Evolutionary conservation across 768 basidiomycete species (phyloP).

Genomic region (Rhizopogon vulgaris): DNA sequence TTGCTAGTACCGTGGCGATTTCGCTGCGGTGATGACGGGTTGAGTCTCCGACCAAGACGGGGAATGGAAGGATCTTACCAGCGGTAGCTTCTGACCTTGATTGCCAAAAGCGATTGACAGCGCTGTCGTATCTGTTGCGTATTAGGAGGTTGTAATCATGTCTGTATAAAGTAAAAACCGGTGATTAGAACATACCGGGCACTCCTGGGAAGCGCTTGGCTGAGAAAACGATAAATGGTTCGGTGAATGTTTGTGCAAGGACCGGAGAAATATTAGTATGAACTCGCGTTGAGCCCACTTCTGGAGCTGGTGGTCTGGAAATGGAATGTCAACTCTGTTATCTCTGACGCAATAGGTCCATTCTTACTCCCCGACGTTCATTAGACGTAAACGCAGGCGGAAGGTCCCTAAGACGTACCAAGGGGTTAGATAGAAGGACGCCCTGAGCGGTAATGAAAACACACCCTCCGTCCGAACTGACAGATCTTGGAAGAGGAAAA

Average conservation of each 20-base stretch:
- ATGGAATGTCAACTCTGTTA: slow-evolving; percentile 14
- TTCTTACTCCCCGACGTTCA: slow-evolving; percentile 89
- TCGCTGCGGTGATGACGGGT: slow-evolving; percentile 41
- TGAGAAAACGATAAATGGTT: slow-evolving; percentile 81
- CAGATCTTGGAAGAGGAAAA: slow-evolving; percentile 93
- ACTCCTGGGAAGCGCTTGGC: slow-evolving; percentile 96
- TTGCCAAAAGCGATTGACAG: slow-evolving; percentile 85
- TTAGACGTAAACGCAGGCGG: slow-evolving; percentile 78
- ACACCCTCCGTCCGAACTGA: slow-evolving; percentile 90
- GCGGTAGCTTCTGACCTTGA: slow-evolving; percentile 83
- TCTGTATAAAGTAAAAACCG: slow-evolving; percentile 7
- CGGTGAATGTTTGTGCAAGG: slow-evolving; percentile 78
- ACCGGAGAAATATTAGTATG: slow-evolving; percentile 70
- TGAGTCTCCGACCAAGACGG: slow-evolving; percentile 15
- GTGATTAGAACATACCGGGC: slow-evolving; percentile 50
- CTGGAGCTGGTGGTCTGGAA: slow-evolving; percentile 65
- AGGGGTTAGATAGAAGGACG: slow-evolving; percentile 15
- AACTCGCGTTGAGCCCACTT: slow-evolving; percentile 56
- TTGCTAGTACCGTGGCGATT: slow-evolving; percentile 76
- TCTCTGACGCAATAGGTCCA: slow-evolving; percentile 6
- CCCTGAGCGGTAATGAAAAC: slow-evolving; percentile 19
- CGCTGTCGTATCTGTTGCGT: slow-evolving; percentile 69
- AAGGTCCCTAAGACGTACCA: slow-evolving; percentile 57
- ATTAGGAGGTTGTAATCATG: slow-evolving; percentile 15
- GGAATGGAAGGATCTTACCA: slow-evolving; percentile 46